Conservation (phyloP, 371 early-diverging fungal genomes). For the Zancudomyces culisetae region DNA sequence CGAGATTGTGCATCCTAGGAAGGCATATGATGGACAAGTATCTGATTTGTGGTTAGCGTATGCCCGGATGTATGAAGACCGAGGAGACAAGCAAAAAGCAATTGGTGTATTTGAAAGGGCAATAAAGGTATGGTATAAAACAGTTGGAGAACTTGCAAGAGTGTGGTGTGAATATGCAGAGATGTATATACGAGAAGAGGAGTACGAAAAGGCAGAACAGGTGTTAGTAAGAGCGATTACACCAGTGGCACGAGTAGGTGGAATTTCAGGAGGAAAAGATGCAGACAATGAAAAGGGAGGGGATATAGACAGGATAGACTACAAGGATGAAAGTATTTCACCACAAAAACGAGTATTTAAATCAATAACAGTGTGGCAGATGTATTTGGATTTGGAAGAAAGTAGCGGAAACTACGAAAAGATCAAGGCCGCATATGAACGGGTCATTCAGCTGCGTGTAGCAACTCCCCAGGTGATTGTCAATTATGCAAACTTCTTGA, state of each 20-base stretch:
- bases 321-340: slow-evolving; percentile 42
- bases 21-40: slow-evolving; percentile 48
- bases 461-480: slow-evolving; percentile 88
- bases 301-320: slow-evolving; percentile 20
- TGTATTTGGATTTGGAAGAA: slow-evolving; percentile 88
- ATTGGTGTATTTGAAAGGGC: slow-evolving; percentile 74
- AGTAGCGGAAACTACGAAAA: slow-evolving; percentile 69
- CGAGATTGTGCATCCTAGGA: slow-evolving; percentile 55
- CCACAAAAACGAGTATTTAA: slow-evolving; percentile 79
- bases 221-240: slow-evolving; percentile 61
- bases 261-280: background rate
- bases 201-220: slow-evolving; percentile 42
- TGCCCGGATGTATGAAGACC: slow-evolving; percentile 62
- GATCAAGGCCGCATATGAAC: slow-evolving; percentile 73
- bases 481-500: slow-evolving; percentile 80
- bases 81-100: slow-evolving; percentile 33
- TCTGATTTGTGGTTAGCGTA: slow-evolving; percentile 69
- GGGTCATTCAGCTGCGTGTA: slow-evolving; percentile 79
- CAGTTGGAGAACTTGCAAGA: slow-evolving; percentile 69
- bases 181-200: slow-evolving; percentile 61
- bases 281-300: too few species aligned
- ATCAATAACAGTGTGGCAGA: slow-evolving; percentile 74
- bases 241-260: slow-evolving; percentile 28
- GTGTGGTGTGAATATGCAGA: slow-evolving; percentile 89
- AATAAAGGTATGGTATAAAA: slow-evolving; percentile 50